Evolutionary conservation across 129 eudicot species (phyloP), one percentile per base, ranked within the genome.

Genomic region (Calendula officinalis): DNA sequence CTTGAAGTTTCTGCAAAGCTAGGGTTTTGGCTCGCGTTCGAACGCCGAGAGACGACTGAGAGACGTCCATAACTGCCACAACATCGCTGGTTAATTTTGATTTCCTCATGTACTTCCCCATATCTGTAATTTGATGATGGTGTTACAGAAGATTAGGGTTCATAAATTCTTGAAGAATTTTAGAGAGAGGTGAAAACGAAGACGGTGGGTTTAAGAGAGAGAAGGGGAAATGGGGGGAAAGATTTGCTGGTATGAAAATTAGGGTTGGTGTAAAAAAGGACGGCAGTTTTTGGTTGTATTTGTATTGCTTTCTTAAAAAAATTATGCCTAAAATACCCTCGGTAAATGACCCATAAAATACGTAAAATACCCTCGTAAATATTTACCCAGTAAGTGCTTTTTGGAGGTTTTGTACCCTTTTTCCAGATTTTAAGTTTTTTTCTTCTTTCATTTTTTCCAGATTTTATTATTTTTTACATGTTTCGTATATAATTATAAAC

Each of bases 21-120:
- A 84, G 84, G 76, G 96, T 91, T 78, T 79, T 83, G 45, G 98
- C 98, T n/a, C 98, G 74, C 14, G 96, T 89, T 0, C 94, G 87
- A 7, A 85, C 96, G 14, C 96, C 96, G 12, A 80, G 79, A 27
- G 81, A 55, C 40, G 81, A 61, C 41, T 79, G 77, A 8, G 87
- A 76, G 41, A 73, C 72, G 6, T 86, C 88, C 77, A 79, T 82
- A 11, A 74, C 74, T 1, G 84, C 78, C 5, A 66, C 64, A 51
- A 73, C 81, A 42, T 82, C 83, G 34, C 56, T 58, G 12, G 86
- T 45, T 34, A 74, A 38, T 73, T 86, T 86, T 9, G 85, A 66
- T 68, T 86, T 86, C 60, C 81, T 62, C 72, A 83, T 80, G 82
- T 77, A 86, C 50, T 83, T 86, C n/a, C 90, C 95, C 90, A 86